Evolutionary conservation across 352 stramenopile species (phyloP).

Genomic region (Blastocystis sp.): DNA sequence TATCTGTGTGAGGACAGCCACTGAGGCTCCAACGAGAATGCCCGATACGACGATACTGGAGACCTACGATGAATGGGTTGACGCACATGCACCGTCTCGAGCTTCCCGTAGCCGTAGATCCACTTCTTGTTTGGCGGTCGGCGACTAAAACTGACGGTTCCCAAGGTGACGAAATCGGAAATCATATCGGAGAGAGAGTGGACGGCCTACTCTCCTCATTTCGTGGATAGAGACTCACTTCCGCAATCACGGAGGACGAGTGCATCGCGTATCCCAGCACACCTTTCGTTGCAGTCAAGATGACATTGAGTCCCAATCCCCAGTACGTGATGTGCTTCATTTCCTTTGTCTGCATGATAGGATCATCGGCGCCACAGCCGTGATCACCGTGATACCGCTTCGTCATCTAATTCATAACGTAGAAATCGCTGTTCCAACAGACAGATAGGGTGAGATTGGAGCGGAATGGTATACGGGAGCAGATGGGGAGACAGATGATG

Average conservation of each 20-base stretch:
- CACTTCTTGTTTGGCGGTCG: conserved; percentile 43
- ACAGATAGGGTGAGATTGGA: too few species aligned
- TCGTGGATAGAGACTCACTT: neutral
- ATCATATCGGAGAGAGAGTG: conserved; percentile 55
- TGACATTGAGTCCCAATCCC: conserved; percentile 45
- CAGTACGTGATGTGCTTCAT: conserved; percentile 53
- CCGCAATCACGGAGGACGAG: conserved; percentile 46
- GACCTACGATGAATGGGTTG: neutral
- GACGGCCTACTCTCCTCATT: neutral
- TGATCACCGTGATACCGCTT: conserved; percentile 54
- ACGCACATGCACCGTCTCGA: neutral
- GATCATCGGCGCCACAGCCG: conserved; percentile 7
- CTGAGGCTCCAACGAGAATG: conserved; percentile 33
- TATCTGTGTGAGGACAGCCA: conserved; percentile 45
- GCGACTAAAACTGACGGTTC: conserved; percentile 51
- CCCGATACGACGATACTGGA: conserved; percentile 31
- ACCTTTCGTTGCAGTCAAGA: conserved; percentile 38
- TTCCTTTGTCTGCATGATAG: conserved; percentile 56
- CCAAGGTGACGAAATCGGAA: conserved; percentile 54
- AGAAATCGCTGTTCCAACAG: too few species aligned
- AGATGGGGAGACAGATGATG: too few species aligned
- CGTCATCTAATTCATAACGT: neutral
- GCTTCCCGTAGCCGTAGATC: conserved; percentile 53
- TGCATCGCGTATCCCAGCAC: conserved; percentile 29
- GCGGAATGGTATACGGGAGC: too few species aligned